Base-by-base conservation (phyloP, 768 basidiomycete species). In the Mycena sanguinolenta region DNA sequence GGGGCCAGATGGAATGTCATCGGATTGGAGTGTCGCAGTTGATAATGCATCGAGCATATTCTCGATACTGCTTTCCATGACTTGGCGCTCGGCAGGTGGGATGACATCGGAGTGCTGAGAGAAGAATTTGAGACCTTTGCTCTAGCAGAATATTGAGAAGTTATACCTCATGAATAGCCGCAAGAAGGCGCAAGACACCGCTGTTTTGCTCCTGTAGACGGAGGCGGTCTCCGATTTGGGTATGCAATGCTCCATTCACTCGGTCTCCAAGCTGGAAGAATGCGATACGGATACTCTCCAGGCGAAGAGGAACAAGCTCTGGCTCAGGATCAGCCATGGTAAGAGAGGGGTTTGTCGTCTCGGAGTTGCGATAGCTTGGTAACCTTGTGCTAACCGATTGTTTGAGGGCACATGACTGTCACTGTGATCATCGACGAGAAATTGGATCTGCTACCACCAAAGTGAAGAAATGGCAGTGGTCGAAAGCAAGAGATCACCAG, bases 41-140 rank as follows among this genome's bases (percentile, higher is more conserved):
- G 63, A 63, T 16, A 77, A 54, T 8, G 53, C 65, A 0, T 57
- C 50, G 4, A 67, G n/a, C n/a, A n/a, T n/a, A n/a, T n/a, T n/a
- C n/a, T n/a, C n/a, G n/a, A n/a, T n/a, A n/a, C n/a, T n/a, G 42
- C 75, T 76, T 76, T 71, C 61, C 58, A 75, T 64, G 38, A 64
- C 53, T 21, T 55, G 53, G n/a, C 70, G 70, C 36, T 75, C 74
- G 10, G 53, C 32, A 0, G 54, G 32, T 23, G 60, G 59, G 27
- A 74, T 63, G 30, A 64, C 57, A 52, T 50, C 65, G 6, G 65
- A 42, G 39, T 71, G 65, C 70, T 71, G 61, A 27, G 38, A 44
- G 42, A 14, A n/a, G n/a, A n/a, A n/a, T n/a, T n/a, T n/a, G n/a
- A n/a, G n/a, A n/a, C n/a, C n/a, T n/a, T n/a, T n/a, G n/a, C n/a